Percentiles rank a stretch among this genome's conserved stretches.
Evolutionary conservation across 371 early-diverging fungal genomes (phyloP).

Genomic region (Apophysomyces trapeziformis): DNA sequence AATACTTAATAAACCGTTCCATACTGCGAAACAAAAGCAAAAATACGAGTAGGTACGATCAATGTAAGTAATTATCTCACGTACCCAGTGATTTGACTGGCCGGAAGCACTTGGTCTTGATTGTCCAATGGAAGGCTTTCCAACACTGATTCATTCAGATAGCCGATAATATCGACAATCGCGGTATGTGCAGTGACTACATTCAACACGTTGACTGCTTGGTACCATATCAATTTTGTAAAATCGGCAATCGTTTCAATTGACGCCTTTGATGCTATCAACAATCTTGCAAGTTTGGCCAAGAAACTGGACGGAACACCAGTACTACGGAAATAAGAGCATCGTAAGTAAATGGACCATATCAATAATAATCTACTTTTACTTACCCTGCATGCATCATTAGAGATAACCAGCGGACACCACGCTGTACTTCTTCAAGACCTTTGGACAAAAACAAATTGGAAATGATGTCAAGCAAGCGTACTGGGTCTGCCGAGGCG

Average conservation of each 20-base stretch:
- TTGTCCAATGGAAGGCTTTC: conserved; percentile 28
- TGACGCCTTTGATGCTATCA: conserved; percentile 33
- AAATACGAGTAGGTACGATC: not conserved
- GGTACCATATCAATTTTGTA: conserved; percentile 54
- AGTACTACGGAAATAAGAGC: conserved; percentile 25
- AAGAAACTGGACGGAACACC: conserved; percentile 45
- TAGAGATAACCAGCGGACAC: conserved; percentile 51
- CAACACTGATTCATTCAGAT: conserved; percentile 42
- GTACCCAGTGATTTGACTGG: conserved; percentile 31
- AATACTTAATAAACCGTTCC: conserved; percentile 45
- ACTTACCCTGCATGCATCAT: conserved; percentile 52
- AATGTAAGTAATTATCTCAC: not conserved
- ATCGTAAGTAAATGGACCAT: not conserved
- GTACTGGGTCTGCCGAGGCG: conserved; percentile 18
- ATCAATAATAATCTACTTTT: too few species aligned
- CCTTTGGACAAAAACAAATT: conserved; percentile 35
- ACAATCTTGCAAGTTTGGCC: conserved; percentile 39
- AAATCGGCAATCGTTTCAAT: conserved; percentile 40
- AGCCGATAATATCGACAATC: conserved; percentile 47
- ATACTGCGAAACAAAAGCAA: conserved; percentile 19
- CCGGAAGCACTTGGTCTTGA: conserved; percentile 25
- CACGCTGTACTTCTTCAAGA: conserved; percentile 35
- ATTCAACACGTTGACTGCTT: conserved; percentile 41
- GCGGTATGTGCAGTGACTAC: conserved; percentile 31
- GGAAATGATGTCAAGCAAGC: conserved; percentile 42